Evolutionary conservation across 2,329 filamentous ascomycete species (phyloP).

Genomic region (Cladosporium sp.): DNA sequence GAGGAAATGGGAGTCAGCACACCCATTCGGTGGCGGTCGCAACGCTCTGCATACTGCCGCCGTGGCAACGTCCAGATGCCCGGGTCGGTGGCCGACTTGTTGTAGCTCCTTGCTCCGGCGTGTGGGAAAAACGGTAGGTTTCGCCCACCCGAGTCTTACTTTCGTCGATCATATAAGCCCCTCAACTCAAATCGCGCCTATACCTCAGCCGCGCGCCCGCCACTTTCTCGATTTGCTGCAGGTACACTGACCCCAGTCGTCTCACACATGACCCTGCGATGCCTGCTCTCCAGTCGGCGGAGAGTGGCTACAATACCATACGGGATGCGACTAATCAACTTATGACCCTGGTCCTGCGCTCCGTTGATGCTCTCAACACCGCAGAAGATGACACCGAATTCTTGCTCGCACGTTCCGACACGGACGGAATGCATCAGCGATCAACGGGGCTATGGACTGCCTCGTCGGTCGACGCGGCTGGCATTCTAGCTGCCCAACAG

Average conservation of each 20-base stretch:
- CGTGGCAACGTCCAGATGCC: constrained; percentile 1
- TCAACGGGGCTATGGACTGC: constrained; percentile 3
- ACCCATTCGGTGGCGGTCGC: neutral
- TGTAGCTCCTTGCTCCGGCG: neutral
- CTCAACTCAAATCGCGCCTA: constrained; percentile 7
- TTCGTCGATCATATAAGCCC: constrained; percentile 9
- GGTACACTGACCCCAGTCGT: neutral
- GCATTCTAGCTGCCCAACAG: constrained; percentile 14
- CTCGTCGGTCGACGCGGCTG: constrained; percentile 13
- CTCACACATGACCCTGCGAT: neutral
- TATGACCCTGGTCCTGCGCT: neutral
- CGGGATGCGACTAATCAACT: neutral
- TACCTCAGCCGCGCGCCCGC: constrained; percentile 1
- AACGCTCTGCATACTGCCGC: neutral
- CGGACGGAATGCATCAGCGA: neutral
- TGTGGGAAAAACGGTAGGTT: neutral
- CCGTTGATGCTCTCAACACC: neutral
- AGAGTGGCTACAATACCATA: neutral
- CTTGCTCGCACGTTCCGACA: no score
- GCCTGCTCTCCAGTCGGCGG: neutral
- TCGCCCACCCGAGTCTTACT: constrained; percentile 1
- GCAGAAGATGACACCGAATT: neutral
- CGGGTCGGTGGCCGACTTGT: neutral
- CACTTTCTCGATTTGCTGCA: constrained; percentile 1
- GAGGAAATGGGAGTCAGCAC: neutral